A percentile compares a stretch with the other conserved stretches of the same genome.
Conservation (phyloP, 169 alveolate genomes). For the Plasmodium relictum region DNA sequence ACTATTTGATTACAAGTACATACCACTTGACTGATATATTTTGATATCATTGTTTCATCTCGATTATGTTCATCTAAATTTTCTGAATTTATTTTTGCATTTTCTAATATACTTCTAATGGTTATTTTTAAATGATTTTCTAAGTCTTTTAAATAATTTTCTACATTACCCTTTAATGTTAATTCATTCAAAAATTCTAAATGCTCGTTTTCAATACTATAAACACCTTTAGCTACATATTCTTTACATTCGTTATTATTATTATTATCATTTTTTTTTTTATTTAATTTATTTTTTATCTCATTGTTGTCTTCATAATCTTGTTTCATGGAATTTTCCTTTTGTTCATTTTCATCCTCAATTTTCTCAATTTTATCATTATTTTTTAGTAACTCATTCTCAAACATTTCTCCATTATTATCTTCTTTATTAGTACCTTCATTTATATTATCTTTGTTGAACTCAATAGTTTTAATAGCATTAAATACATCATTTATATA, state of each 20-base stretch:
- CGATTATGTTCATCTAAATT: constrained; percentile 63
- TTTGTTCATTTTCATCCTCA: not conserved
- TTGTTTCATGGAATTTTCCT: not conserved
- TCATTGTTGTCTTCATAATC: not conserved
- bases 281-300: constrained; percentile 2
- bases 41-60: constrained; percentile 93
- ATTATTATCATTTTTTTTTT: constrained; percentile 1
- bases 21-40: constrained; percentile 95
- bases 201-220: constrained; percentile 71
- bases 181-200: constrained; percentile 37
- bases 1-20: constrained; percentile 94
- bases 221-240: constrained; percentile 66
- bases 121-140: constrained; percentile 80
- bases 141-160: constrained; percentile 58
- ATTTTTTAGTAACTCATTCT: not conserved
- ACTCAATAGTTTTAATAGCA: constrained; percentile 57
- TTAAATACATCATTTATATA: constrained; percentile 52
- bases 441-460: constrained; percentile 10
- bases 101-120: constrained; percentile 86
- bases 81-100: constrained; percentile 56
- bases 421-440: not conserved
- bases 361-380: not conserved
- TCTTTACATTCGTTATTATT: constrained; percentile 10
- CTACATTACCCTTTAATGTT: constrained; percentile 57
- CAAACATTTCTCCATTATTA: not conserved